Conservation (phyloP, 768 basidiomycete genomes). For the Lactifluus rugatus region DNA sequence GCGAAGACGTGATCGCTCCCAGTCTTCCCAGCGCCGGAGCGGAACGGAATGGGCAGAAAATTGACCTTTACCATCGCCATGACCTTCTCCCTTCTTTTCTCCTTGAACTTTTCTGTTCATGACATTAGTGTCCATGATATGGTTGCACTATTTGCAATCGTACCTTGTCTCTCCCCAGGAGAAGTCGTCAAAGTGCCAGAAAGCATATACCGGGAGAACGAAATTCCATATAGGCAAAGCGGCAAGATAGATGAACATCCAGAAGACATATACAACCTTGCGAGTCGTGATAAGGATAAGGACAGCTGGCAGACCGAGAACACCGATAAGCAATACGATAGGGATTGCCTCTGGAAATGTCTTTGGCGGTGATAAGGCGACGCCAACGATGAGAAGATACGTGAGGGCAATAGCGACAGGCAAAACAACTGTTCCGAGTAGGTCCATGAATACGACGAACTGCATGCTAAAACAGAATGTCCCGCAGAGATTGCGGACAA, state of each 20-base stretch:
- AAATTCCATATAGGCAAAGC: slow-evolving; percentile 97
- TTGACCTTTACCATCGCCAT: slow-evolving; percentile 53
- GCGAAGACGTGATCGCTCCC: slow-evolving; percentile 91
- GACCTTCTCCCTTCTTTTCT: slow-evolving; percentile 70
- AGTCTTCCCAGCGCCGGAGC: slow-evolving; percentile 97
- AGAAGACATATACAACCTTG: slow-evolving; percentile 92
- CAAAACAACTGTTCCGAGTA: slow-evolving; percentile 82
- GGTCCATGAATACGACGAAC: slow-evolving; percentile 97
- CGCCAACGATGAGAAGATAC: slow-evolving; percentile 75
- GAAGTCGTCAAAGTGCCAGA: slow-evolving; percentile 99
- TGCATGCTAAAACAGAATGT: slow-evolving; percentile 99
- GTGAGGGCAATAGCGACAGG: slow-evolving; percentile 92
- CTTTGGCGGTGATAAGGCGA: slow-evolving; percentile 70
- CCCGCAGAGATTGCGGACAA: slow-evolving; percentile 93
- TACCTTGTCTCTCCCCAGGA: slow-evolving; percentile 98
- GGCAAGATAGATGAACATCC: slow-evolving; percentile 93
- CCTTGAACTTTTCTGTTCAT: slow-evolving; percentile 82
- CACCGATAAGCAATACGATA: slow-evolving; percentile 76
- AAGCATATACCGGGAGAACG: slow-evolving; percentile 86
- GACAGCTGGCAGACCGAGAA: slow-evolving; percentile 87
- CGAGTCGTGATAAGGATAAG: slow-evolving; percentile 90
- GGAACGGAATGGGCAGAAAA: slow-evolving; percentile 60
- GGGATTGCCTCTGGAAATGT: slow-evolving; percentile 92
- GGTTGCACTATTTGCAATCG: slow-evolving; percentile 22
- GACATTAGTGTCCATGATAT: slow-evolving; percentile 6